Conservation (phyloP, 371 early-diverging fungal species). For the Rhizopus sp. region DNA sequence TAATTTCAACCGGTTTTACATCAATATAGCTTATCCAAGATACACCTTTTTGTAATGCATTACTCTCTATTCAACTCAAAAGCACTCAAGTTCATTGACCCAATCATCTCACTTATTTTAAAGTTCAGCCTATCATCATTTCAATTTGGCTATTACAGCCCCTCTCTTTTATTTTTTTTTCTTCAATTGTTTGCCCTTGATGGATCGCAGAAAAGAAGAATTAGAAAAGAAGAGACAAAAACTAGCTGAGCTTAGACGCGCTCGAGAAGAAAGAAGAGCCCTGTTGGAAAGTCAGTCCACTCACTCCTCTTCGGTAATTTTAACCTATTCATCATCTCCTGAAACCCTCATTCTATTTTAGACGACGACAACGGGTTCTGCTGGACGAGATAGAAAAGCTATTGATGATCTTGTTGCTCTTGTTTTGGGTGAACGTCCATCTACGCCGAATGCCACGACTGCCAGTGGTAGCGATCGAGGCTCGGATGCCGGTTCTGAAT, state of each 20-base stretch:
- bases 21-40: too few relatives aligned
- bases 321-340: neutral
- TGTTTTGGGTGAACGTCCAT: conserved; percentile 77
- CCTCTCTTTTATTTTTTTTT: neutral
- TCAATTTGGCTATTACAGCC: neutral
- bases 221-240: conserved; percentile 89
- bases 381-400: conserved; percentile 55
- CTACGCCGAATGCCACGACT: conserved; percentile 49
- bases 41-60: too few relatives aligned
- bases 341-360: neutral
- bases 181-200: conserved; percentile 14
- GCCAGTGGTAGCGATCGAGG: conserved; percentile 47
- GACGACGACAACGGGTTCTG: conserved; percentile 11
- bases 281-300: conserved; percentile 57
- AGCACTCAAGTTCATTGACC: too few relatives aligned
- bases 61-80: too few relatives aligned
- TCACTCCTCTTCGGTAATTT: conserved; percentile 44
- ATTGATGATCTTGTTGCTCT: conserved; percentile 83
- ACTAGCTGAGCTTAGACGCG: conserved; percentile 85
- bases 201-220: conserved; percentile 82
- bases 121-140: too few relatives aligned
- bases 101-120: too few relatives aligned
- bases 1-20: too few relatives aligned
- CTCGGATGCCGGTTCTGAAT: conserved; percentile 60
- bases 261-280: conserved; percentile 78